Base-by-base conservation (phyloP, 345 rosid genomes). In the Pugionium dolabratum region DNA sequence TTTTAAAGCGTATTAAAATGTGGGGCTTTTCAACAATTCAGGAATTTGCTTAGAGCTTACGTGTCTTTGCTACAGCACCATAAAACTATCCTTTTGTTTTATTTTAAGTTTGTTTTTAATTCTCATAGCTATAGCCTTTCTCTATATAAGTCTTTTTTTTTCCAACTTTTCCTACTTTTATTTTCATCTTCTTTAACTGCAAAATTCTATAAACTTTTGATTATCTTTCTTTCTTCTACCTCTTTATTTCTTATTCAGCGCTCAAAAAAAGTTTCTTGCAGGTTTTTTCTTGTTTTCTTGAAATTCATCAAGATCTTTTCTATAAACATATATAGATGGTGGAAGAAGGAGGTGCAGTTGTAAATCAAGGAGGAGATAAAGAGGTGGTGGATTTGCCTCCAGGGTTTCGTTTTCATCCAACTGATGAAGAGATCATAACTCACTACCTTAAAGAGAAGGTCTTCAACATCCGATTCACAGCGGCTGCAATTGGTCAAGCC, bases 351-450 rank as follows among this genome's bases (percentile, higher is more conserved):
- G 75, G 86, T 6, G 49, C 72, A 42, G 89, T 82, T 72, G 65
- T 80, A 78, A 83, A 86, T 74, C 83, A 74, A 80, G 86, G 72
- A 51, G 81, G 84, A 18, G 88, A 86, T 52, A 55, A 66, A 42
- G 78, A 74, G 43, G 49, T 75, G 25, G 66, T 84, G 4, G 86
- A 85, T 75, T 79, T 93, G 76, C 98, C 98, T 1, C 91, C 98
- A 0, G 98, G 98, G 6, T 93, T 93, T 62, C 79, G 97, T 4
- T 93, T 93, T 80, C 98, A 93, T 47, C 98, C 98, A 0, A 90
- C 97, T 0, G 98, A 93, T 45, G 98, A 86, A 64, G 98, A 93
- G 82, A 86, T 93, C 67, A 76, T 90, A 62, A 79, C 76, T 74
- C 76, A 78, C 79, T 93, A 93, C 69, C 88, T 93, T 18, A 81